Evolutionary conservation across 495 filamentous ascomycete genomes (phyloP), one percentile per base, ranked within the genome.

Genomic region (Ramalina peruviana): DNA sequence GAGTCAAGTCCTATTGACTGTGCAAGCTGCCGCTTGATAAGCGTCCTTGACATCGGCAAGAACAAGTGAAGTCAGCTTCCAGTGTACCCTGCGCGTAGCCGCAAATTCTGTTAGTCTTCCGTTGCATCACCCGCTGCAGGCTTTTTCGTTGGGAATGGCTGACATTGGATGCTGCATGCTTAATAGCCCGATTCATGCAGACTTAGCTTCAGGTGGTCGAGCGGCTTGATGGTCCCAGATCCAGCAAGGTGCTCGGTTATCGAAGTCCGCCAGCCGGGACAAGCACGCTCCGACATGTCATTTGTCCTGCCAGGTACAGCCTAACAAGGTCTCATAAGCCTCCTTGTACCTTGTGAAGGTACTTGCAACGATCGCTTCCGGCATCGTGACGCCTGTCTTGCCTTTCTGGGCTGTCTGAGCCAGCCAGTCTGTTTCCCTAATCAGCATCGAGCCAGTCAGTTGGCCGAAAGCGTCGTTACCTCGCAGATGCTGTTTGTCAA

Each of bases 401-500:
- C 82, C 82, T 67, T 86, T 82, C 36, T 90, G 59, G 1, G 83
- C 84, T 49, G 80, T 68, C 36, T 57, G 58, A 1, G 77, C 81
- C 62, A 98, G 65, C 88, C 89, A 98, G 65, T 96, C 82, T 49
- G 25, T 13, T 26, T 30, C n/a, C n/a, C 10, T 15, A 16, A 27
- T 55, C 40, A 55, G 50, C 41, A 48, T 43, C 16, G 4, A 9
- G n/a, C 12, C 16, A 19, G 16, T 10, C 46, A 11, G 25, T 40
- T 11, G 33, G 21, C 30, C 26, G 38, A 42, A 36, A 40, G 10
- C 20, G 11, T 17, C 12, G 40, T 15, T 40, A 57, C 51, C 51
- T 19, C 90, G 71, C 59, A 96, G 56, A 56, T 75, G 83, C 73
- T 96, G 92, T 75, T 98, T 97, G 62, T 97, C 90, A 49, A 82